Conservation (phyloP, 75 land plant genomes). For the Cunninghamia lanceolata region DNA sequence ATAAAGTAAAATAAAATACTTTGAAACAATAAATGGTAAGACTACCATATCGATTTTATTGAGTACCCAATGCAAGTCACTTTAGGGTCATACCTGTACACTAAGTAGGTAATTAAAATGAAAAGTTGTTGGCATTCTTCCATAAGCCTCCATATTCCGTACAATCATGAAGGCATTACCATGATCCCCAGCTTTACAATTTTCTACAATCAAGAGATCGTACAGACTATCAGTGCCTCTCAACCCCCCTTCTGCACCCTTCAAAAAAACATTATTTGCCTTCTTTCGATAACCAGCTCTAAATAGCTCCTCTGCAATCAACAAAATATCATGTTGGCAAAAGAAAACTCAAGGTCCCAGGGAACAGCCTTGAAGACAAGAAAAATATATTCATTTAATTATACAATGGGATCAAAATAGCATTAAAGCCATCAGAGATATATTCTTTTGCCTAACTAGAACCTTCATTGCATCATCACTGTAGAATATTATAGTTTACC, state of each 20-base stretch:
- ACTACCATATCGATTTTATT: background rate
- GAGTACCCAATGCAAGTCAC: background rate
- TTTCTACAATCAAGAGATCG: constrained; percentile 85
- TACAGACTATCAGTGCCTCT: constrained; percentile 83
- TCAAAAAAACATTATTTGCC: constrained; percentile 85
- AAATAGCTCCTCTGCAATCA: constrained; percentile 74
- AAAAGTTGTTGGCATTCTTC: constrained; percentile 86
- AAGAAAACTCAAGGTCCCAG: background rate
- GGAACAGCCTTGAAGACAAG: background rate
- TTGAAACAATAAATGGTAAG: background rate
- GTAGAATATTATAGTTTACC: constrained; percentile 39
- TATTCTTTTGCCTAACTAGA: background rate
- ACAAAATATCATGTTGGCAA: background rate
- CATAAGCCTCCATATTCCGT: constrained; percentile 86
- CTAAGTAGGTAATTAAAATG: constrained; percentile 94
- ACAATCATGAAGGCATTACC: constrained; percentile 83
- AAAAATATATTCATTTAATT: background rate
- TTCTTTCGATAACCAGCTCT: constrained; percentile 53
- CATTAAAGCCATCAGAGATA: constrained; percentile 9
- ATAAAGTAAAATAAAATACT: background rate
- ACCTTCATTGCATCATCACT: constrained; percentile 2
- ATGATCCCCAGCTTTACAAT: constrained; percentile 89
- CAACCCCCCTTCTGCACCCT: constrained; percentile 88
- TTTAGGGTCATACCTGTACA: constrained; percentile 59
- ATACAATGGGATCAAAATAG: background rate